Conservation (phyloP, 148 eudicot species). For the Amaranthus palmeri region DNA sequence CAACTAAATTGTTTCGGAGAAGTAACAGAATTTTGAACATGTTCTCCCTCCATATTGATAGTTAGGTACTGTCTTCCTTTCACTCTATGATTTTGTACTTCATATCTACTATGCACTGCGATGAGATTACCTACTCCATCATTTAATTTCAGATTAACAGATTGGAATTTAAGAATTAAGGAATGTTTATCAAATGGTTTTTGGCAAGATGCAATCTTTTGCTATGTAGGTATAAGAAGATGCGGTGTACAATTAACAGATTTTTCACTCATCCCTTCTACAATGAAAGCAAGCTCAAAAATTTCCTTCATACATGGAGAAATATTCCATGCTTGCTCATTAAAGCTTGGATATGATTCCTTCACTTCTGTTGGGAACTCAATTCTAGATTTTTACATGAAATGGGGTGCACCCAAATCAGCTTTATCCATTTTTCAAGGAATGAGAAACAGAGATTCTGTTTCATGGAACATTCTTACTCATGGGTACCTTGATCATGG, state of each 20-base stretch:
- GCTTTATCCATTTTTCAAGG: constrained; percentile 35
- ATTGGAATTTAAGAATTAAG: constrained; percentile 36
- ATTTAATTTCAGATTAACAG: constrained; percentile 27
- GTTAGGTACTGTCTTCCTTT: neutral
- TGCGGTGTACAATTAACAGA: constrained; percentile 38
- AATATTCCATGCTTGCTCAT: constrained; percentile 51
- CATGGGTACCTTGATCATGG: constrained; percentile 53
- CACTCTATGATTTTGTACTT: neutral
- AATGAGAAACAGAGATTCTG: constrained; percentile 48
- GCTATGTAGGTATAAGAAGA: constrained; percentile 32
- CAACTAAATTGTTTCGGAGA: no score
- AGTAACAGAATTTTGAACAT: no score
- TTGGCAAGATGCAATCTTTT: constrained; percentile 47
- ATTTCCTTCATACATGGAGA: constrained; percentile 46
- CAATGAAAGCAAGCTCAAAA: constrained; percentile 57
- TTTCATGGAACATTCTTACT: constrained; percentile 76
- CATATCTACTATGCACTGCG: neutral
- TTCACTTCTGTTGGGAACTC: constrained; percentile 59
- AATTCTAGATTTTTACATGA: constrained; percentile 52
- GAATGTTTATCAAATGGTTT: constrained; percentile 34
- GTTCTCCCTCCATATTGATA: no score
- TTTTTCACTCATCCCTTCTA: constrained; percentile 43
- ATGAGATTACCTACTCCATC: constrained; percentile 34
- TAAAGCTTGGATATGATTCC: constrained; percentile 58
- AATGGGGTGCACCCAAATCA: constrained; percentile 40